phyloP scores from a whole-genome alignment of 2,329 filamentous ascomycete genomes.

The Purpureocillium takamizusanense region DNA sequence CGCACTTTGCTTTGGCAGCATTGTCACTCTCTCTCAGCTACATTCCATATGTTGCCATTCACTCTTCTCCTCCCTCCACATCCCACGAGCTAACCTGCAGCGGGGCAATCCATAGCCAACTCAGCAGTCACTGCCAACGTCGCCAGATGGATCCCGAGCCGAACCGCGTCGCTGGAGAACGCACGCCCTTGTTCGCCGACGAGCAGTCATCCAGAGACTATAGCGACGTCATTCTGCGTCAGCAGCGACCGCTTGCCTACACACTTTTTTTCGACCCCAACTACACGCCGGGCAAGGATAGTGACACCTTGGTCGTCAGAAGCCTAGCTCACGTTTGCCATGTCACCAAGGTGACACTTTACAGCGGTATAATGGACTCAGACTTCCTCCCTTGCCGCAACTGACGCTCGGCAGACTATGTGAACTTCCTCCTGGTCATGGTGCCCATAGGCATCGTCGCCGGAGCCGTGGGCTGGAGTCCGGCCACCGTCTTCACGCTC shows the following conservation, averaged over 20 bases:
- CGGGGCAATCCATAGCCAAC: slow-evolving; percentile 3
- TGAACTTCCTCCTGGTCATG: slow-evolving; percentile 64
- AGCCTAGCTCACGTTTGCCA: slow-evolving; percentile 43
- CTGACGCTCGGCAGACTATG: slow-evolving; percentile 32
- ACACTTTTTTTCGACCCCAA: slow-evolving; percentile 41
- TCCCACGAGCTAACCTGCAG: slow-evolving; percentile 16
- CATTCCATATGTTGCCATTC: too few relatives aligned
- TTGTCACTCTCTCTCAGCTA: too few relatives aligned
- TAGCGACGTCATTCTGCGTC: slow-evolving; percentile 11
- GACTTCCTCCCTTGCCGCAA: too few relatives aligned
- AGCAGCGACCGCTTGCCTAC: slow-evolving; percentile 13
- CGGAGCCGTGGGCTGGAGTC: slow-evolving; percentile 51
- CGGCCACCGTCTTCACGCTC: slow-evolving; percentile 62
- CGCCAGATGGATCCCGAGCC: slow-evolving; percentile 22
- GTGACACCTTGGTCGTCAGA: slow-evolving; percentile 33
- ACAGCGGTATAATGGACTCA: slow-evolving; percentile 46
- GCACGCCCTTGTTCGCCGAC: slow-evolving; percentile 33
- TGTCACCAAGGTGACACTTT: slow-evolving; percentile 45
- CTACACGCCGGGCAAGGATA: slow-evolving; percentile 43
- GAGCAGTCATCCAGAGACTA: slow-evolving; percentile 16
- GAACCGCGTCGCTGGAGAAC: slow-evolving; percentile 22
- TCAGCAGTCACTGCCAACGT: slow-evolving; percentile 13
- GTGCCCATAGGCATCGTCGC: slow-evolving; percentile 67
- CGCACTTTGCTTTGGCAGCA: too few relatives aligned
- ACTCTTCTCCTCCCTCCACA: too few relatives aligned